Percentiles rank a stretch among this genome's conserved stretches.
Conservation (phyloP, 164 flowering plant genomes). For the Tinospora cordifolia region DNA sequence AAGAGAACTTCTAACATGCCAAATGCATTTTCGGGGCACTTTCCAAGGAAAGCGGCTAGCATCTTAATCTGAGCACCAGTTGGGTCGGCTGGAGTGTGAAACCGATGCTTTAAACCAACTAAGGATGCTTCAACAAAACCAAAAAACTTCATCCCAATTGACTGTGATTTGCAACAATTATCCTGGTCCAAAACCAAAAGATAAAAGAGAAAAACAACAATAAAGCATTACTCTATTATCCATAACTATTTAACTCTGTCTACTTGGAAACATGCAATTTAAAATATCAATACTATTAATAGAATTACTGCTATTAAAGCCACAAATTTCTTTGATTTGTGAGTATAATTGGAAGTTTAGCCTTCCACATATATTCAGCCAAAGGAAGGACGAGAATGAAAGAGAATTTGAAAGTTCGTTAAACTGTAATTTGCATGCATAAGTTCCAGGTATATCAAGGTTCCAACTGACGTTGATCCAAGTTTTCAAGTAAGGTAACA, state of each 20-base stretch:
- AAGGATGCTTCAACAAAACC: conserved; percentile 70
- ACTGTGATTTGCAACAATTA: conserved; percentile 12
- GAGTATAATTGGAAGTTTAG: too few relatives aligned
- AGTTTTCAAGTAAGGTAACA: too few relatives aligned
- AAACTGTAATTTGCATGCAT: too few relatives aligned
- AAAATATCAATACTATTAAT: too few relatives aligned
- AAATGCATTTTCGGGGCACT: conserved; percentile 36
- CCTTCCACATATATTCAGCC: too few relatives aligned
- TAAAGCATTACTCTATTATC: not conserved
- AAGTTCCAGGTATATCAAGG: too few relatives aligned
- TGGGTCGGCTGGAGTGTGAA: conserved; percentile 49
- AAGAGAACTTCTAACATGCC: conserved; percentile 58
- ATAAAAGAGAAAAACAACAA: not conserved
- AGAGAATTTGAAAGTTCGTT: too few relatives aligned
- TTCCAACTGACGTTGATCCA: too few relatives aligned
- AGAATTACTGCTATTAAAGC: too few relatives aligned
- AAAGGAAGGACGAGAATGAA: too few relatives aligned
- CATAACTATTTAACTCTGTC: not conserved
- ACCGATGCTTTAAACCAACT: conserved; percentile 79
- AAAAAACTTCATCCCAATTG: conserved; percentile 30
- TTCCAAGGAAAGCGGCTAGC: conserved; percentile 54
- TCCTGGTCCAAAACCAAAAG: conserved; percentile 18
- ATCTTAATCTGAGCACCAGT: conserved; percentile 58
- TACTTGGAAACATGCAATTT: too few relatives aligned
- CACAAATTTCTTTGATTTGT: too few relatives aligned